These are phyloP conservation scores for Colletotrichum melonis DNA, from an alignment of 2,329 filamentous ascomycete genomes.

Conservation along the genomic window DNA sequence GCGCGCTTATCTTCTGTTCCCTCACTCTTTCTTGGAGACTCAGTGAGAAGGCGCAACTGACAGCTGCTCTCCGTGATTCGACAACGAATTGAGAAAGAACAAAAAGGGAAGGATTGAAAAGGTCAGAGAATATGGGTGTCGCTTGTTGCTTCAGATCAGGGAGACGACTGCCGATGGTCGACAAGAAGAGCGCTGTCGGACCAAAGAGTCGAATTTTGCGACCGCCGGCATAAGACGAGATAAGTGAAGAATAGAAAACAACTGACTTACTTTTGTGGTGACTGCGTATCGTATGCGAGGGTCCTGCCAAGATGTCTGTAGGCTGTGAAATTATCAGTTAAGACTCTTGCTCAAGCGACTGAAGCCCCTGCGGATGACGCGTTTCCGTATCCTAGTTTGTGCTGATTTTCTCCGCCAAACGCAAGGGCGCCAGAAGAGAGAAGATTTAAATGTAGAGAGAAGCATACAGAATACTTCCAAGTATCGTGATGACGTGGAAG, in stretches of 20 bases:
- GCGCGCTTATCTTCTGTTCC: neutral
- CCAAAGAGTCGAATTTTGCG: neutral
- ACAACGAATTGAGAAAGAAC: accelerated
- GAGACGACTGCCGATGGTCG: too few relatives aligned
- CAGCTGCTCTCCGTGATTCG: accelerated
- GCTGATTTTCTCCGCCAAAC: neutral
- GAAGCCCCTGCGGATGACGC: neutral
- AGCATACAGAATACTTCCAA: neutral
- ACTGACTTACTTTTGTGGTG: neutral
- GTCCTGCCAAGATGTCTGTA: neutral
- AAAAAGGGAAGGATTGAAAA: accelerated
- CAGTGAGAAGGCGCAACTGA: neutral
- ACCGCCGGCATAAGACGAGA: neutral
- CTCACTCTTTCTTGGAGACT: neutral
- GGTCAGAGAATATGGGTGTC: neutral
- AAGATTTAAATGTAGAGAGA: neutral
- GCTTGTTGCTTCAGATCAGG: too few relatives aligned
- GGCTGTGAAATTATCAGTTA: neutral
- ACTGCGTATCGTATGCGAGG: neutral
- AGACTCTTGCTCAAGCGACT: neutral
- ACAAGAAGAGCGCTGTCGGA: too few relatives aligned
- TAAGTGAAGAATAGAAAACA: neutral
- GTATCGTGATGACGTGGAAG: neutral
- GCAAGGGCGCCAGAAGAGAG: neutral
- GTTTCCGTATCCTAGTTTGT: neutral